Percentiles rank a stretch among this genome's conserved stretches.
These are phyloP conservation scores for Phytophthora nicotianae DNA, from an alignment of 352 stramenopile genomes.

Conservation along the genomic window DNA sequence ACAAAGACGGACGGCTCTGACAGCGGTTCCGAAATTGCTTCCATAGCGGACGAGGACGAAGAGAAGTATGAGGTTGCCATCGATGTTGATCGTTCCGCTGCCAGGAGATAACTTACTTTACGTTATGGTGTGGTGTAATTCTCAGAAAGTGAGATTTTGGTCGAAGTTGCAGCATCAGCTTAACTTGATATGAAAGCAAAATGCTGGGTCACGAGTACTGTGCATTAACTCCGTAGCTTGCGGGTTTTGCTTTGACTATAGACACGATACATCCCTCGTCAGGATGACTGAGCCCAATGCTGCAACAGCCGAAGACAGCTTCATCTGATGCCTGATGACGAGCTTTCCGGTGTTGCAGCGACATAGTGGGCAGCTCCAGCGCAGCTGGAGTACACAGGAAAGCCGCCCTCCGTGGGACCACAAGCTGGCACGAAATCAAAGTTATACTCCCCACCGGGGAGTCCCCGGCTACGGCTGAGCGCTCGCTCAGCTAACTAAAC, in stretches of 20 bases:
- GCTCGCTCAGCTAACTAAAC: no score
- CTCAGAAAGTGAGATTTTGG: constrained; percentile 22
- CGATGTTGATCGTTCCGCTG: constrained; percentile 12
- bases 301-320: background rate
- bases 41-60: constrained; percentile 18
- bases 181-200: constrained; percentile 24
- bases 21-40: constrained; percentile 21
- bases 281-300: background rate
- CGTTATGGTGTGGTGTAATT: constrained; percentile 21
- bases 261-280: no score
- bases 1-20: constrained; percentile 28
- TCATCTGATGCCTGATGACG: background rate
- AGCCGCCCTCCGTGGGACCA: no score
- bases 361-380: no score
- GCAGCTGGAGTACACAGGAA: no score
- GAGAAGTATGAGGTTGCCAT: constrained; percentile 31
- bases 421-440: no score
- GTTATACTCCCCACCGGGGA: no score
- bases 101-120: constrained; percentile 27
- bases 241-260: background rate
- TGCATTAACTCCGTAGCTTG: background rate
- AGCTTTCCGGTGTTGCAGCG: background rate
- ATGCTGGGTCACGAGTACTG: constrained; percentile 9
- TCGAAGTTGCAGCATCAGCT: constrained; percentile 12
- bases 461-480: no score